A percentile compares a stretch with the other conserved stretches of the same genome.
Conservation (phyloP, 1,284 basidiomycete species). For the Apiotrichum sp. region DNA sequence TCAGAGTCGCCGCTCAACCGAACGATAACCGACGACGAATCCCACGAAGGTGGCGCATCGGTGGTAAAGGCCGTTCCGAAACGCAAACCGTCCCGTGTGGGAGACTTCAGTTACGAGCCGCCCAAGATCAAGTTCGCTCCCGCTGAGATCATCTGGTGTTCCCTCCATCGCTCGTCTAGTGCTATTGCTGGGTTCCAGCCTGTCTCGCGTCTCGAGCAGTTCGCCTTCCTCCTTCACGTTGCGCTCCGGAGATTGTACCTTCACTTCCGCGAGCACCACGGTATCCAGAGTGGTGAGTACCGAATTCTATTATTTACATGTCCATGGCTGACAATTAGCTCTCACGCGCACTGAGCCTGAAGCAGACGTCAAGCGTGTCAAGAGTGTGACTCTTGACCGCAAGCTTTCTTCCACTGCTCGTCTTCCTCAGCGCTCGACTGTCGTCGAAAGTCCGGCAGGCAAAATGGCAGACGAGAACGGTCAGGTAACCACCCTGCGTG, state of each 20-base stretch:
- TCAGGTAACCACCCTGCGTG: constrained; percentile 40
- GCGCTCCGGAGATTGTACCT: constrained; percentile 87
- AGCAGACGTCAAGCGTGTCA: constrained; percentile 86
- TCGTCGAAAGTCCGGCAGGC: constrained; percentile 92
- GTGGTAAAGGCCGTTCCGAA: constrained; percentile 36
- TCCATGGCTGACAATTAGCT: constrained; percentile 4
- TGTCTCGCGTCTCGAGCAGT: constrained; percentile 93
- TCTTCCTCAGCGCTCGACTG: constrained; percentile 86
- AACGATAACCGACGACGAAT: constrained; percentile 6
- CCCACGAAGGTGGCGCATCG: constrained; percentile 16
- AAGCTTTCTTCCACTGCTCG: constrained; percentile 83
- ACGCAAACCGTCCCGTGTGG: constrained; percentile 62
- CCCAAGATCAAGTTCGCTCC: constrained; percentile 28
- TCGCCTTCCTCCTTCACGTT: constrained; percentile 93
- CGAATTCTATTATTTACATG: neutral
- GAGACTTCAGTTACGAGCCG: constrained; percentile 66
- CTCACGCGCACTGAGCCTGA: constrained; percentile 48
- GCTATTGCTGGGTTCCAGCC: constrained; percentile 76
- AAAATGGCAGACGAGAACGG: constrained; percentile 66
- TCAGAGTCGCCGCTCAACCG: constrained; percentile 7
- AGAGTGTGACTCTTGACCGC: constrained; percentile 82
- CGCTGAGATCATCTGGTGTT: constrained; percentile 59
- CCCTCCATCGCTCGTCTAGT: constrained; percentile 62
- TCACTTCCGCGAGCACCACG: constrained; percentile 83
- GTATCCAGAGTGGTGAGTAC: constrained; percentile 57